A percentile compares a stretch with the other conserved stretches of the same genome.
Evolutionary conservation across 2,329 filamentous ascomycete species (phyloP).

Genomic region (Zasmidium cellare): DNA sequence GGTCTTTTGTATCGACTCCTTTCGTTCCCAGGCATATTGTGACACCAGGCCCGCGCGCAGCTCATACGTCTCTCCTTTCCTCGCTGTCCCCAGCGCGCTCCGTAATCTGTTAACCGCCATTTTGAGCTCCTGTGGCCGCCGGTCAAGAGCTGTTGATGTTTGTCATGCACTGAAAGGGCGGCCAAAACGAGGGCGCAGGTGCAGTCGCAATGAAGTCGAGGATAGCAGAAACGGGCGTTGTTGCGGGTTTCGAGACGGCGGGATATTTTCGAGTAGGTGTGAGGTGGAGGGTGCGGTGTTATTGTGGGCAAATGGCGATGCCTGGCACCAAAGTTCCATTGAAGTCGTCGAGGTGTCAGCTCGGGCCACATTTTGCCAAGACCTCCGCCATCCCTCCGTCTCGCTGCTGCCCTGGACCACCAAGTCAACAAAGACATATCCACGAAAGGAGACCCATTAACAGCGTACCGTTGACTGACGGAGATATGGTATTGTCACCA

Average conservation of each 20-base stretch:
- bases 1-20: conserved; percentile 98
- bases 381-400: neutral
- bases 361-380: conserved; percentile 1
- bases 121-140: conserved; percentile 18
- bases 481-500: no score
- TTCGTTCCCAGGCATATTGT: conserved; percentile 97
- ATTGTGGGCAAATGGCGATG: neutral
- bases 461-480: no score
- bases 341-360: neutral
- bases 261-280: neutral
- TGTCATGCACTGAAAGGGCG: conserved; percentile 4
- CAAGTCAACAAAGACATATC: conserved; percentile 2
- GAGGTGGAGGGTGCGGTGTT: neutral
- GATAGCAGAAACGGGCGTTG: no score
- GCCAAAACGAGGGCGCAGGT: neutral
- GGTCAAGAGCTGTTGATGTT: neutral
- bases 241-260: neutral
- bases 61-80: conserved; percentile 98
- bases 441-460: no score
- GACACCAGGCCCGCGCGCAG: conserved; percentile 91
- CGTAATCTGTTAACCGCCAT: conserved; percentile 98
- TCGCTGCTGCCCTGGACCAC: neutral
- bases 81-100: conserved; percentile 87
- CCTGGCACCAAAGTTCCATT: neutral
- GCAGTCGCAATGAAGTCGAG: no score